These are phyloP conservation scores for Aspergillus quadrilineatus DNA, from an alignment of 2,329 filamentous ascomycete genomes.

Conservation along the genomic window DNA sequence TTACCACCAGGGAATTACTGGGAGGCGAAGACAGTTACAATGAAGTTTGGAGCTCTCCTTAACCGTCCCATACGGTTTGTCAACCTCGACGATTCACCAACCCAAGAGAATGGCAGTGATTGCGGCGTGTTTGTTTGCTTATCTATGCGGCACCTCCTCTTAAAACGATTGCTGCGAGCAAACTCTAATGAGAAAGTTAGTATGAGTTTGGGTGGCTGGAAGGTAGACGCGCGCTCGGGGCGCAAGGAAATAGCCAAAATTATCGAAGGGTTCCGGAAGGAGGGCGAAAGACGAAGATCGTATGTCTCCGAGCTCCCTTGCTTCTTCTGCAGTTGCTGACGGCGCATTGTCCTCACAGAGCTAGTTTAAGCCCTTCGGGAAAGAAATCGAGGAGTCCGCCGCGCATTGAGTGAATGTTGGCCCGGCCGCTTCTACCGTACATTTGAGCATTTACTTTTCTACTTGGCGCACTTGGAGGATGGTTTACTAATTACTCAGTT, in stretches of 20 bases:
- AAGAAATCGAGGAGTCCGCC: constrained; percentile 26
- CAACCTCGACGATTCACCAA: constrained; percentile 78
- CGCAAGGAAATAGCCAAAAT: constrained; percentile 89
- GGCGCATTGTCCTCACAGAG: constrained; percentile 5
- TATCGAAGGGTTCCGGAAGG: constrained; percentile 81
- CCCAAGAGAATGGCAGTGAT: constrained; percentile 89
- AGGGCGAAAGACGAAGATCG: constrained; percentile 81
- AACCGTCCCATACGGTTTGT: constrained; percentile 68
- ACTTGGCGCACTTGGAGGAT: not conserved
- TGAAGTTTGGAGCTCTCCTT: constrained; percentile 69
- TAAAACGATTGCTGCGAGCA: constrained; percentile 76
- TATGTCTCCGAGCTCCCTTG: constrained; percentile 48
- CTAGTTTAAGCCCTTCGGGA: constrained; percentile 25
- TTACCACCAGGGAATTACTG: constrained; percentile 71
- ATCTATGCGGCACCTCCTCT: constrained; percentile 87
- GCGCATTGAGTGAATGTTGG: constrained; percentile 21
- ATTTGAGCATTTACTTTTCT: not conserved
- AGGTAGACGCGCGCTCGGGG: constrained; percentile 75
- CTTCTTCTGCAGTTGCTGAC: not conserved
- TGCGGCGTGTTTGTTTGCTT: constrained; percentile 96
- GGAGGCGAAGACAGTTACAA: constrained; percentile 68
- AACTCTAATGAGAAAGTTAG: constrained; percentile 82
- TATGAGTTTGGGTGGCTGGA: constrained; percentile 87
- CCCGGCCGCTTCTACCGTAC: not conserved
- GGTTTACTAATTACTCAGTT: not conserved